Evolutionary conservation across 2,329 filamentous ascomycete genomes (phyloP), one percentile per base, ranked within the genome.

Genomic region (Fusarium albosuccineum): DNA sequence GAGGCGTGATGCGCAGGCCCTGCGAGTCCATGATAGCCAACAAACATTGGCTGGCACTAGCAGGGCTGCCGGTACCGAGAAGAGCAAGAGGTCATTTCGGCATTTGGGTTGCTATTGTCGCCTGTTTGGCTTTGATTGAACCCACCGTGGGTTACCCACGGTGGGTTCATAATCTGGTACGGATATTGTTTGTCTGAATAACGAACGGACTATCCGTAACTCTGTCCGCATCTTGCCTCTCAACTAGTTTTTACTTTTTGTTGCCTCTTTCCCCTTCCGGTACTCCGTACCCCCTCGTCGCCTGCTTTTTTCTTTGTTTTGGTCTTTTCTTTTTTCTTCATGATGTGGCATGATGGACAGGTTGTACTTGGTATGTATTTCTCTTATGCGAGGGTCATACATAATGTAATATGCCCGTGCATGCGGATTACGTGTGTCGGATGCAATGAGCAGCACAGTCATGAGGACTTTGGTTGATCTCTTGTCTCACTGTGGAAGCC

Each of bases 1-100:
- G 37, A 65, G 52, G 54, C 60, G 60, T 66, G 64, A 68, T 65
- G 58, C 52, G 60, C 53, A 51, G 57, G 54, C 42, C 49, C 54
- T 61, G 59, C 49, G 54, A 51, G 55, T 33, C 60, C 59, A 57
- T 62, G 52, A 68, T 44, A 51, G 52, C 36, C 33, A 46, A 46
- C 55, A 56, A 68, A 67, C 62, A 55, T 57, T 44, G 57, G 60
- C 48, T 66, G 65, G 61, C 36, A 62, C 48, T 66, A 67, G 61
- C 36, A 40, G 42, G 54, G 50, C 50, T 54, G 11, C 39, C 39
- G 17, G 39, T 46, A 44, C 46, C 30, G 39, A 52, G 26, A 39
- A 65, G 22, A 36, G 17, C 34, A 55, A 48, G 44, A 49, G 33
- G 59, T 54, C 40, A 50, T 60, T 36, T 56, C 57, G 60, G 57